Percentiles rank a stretch among this genome's conserved stretches.
Conservation (phyloP, 2,329 filamentous ascomycete genomes). For the Sclerotinia nivalis region DNA sequence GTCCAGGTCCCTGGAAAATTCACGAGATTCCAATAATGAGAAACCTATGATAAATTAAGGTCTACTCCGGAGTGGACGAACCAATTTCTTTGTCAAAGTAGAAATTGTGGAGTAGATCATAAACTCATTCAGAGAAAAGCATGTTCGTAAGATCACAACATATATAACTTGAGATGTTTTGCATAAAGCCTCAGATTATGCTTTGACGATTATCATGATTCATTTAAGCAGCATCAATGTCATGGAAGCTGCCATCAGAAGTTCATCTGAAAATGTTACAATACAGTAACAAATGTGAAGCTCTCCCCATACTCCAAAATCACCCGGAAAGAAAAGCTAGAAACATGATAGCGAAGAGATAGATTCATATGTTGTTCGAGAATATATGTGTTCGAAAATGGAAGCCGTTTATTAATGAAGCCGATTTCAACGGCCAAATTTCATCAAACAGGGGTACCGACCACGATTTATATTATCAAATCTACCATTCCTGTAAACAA, state of each 20-base stretch:
- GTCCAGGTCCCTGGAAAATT: neutral
- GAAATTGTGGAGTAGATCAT: conserved; percentile 11
- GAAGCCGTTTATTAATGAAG: neutral
- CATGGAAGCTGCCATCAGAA: neutral
- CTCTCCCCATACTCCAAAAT: neutral
- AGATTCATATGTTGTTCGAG: neutral
- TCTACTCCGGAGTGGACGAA: neutral
- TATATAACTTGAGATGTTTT: neutral
- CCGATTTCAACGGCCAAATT: neutral
- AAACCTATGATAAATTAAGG: neutral
- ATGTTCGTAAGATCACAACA: conserved; percentile 8
- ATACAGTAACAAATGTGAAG: neutral
- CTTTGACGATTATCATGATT: neutral
- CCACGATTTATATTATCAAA: conserved; percentile 9
- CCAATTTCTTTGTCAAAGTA: conserved; percentile 10
- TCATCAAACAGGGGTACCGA: neutral
- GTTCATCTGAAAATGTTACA: conserved; percentile 1
- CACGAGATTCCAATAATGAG: conserved; percentile 4
- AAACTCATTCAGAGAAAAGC: neutral
- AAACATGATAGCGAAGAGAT: neutral
- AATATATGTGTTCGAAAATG: neutral
- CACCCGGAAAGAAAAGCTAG: neutral
- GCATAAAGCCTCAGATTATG: conserved; percentile 10
- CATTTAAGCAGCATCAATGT: neutral
- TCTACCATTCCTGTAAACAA: neutral